Percentiles rank a stretch among this genome's conserved stretches.
Conservation (phyloP, 257 asterid species). For the Penstemon newberryi region DNA sequence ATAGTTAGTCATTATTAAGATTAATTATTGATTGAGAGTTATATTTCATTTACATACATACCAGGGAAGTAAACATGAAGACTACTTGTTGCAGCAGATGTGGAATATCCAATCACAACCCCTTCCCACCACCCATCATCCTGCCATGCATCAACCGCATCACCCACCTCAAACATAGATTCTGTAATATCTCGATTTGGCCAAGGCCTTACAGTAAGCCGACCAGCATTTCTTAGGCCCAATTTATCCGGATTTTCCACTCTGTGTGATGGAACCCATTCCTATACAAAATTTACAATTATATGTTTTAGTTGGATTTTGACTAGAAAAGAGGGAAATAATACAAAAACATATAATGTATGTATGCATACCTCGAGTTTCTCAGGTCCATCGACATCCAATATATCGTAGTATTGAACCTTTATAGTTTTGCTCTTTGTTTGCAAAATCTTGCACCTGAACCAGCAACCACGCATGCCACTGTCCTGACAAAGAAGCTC, state of each 20-base stretch:
- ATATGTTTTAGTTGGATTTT: background rate
- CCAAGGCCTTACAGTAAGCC: conserved; percentile 60
- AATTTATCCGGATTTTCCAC: conserved; percentile 51
- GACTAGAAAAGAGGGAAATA: too few relatives aligned
- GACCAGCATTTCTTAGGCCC: conserved; percentile 52
- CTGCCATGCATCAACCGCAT: conserved; percentile 77
- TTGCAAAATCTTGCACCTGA: too few relatives aligned
- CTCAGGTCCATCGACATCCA: too few relatives aligned
- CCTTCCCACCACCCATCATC: conserved; percentile 83
- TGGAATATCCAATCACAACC: conserved; percentile 39
- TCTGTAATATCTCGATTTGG: conserved; percentile 35
- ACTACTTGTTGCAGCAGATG: conserved; percentile 19
- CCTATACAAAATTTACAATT: conserved; percentile 31
- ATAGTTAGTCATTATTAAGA: background rate
- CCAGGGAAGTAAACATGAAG: conserved; percentile 59
- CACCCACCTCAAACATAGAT: conserved; percentile 42
- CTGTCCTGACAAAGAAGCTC: too few relatives aligned
- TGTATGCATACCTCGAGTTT: too few relatives aligned
- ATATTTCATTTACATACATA: conserved; percentile 19
- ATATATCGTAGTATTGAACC: background rate
- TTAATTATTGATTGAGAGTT: too few relatives aligned
- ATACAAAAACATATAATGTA: too few relatives aligned
- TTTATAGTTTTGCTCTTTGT: background rate
- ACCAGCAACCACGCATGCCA: too few relatives aligned
- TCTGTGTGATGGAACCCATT: conserved; percentile 45